Percentiles rank a stretch among this genome's conserved stretches.
Evolutionary conservation across 1,139 yeast genomes (phyloP).

Genomic region (Diutina neorugosa): DNA sequence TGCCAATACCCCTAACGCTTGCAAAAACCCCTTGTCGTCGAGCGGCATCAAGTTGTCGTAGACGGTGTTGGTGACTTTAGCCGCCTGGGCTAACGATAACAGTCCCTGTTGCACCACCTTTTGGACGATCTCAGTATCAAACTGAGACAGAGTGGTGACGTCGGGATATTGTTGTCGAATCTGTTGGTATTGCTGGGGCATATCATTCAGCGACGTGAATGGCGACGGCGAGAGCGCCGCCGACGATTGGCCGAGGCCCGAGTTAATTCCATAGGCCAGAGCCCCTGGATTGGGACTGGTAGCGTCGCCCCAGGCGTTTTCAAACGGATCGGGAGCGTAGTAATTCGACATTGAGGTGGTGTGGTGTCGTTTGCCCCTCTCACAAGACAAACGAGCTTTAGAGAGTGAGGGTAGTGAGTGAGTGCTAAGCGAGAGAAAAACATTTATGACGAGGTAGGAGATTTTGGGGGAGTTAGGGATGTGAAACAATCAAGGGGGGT

Average conservation of each 20-base stretch:
- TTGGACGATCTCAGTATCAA: constrained; percentile 19
- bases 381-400: background rate
- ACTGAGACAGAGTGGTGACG: constrained; percentile 17
- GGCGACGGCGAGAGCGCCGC: background rate
- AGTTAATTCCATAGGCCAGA: background rate
- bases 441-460: too few relatives aligned
- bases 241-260: background rate
- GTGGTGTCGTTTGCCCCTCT: background rate
- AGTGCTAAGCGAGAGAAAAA: background rate
- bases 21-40: constrained; percentile 18
- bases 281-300: constrained; percentile 4
- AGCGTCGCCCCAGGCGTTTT: constrained; percentile 27
- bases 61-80: constrained; percentile 22
- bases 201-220: constrained; percentile 5
- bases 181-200: constrained; percentile 7
- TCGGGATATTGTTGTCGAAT: constrained; percentile 8
- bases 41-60: constrained; percentile 27
- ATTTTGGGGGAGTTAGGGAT: too few relatives aligned
- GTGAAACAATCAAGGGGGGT: too few relatives aligned
- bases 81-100: constrained; percentile 21
- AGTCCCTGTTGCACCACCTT: constrained; percentile 17
- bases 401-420: background rate
- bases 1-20: constrained; percentile 27
- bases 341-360: background rate
- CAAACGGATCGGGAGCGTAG: constrained; percentile 23